Evolutionary conservation across 2,329 filamentous ascomycete genomes (phyloP), one percentile per base, ranked within the genome.

Genomic region (Pseudocercospora musae): DNA sequence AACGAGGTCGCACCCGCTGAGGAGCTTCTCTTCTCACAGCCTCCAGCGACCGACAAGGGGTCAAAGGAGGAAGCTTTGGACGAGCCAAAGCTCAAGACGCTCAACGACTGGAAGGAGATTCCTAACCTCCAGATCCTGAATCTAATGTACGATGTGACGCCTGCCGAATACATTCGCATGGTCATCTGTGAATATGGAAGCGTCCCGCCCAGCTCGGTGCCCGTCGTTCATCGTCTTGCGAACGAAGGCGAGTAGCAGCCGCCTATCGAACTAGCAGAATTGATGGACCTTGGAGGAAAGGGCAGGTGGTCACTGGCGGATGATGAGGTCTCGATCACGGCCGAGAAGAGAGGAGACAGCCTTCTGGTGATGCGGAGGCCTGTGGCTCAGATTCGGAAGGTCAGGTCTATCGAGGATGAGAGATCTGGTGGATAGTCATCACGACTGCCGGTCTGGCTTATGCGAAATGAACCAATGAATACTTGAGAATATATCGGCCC

Each of bases 111-210:
- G 85, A 79, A 78, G 58, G 83, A 87, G n/a, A 80, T 84, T 48
- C 79, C 80, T 27, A 84, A 84, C 60, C 74, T 89, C 62, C 85
- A 88, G 72, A 79, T 89, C 42, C 78, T 88, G 65, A 90, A 90
- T 73, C 83, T 97, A 63, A 86, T 98, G 77, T 97, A 96, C 73
- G 95, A 99, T 75, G 91, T 94, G 53, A 99, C 95, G 0, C 90
- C 89, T 13, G 90, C 91, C 3, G 89, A 91, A 70, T 93, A 92
- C 72, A 88, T 98, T 67, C 89, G 91, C 42, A 90, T 93, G 77
- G 89, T 99, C 44, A 87, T 98, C 55, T 97, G 92, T 2, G 95
- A 99, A 78, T 88, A 94, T 74, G 95, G 94, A 46, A 91, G 87
- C 71, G 84, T 96, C 66, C 91, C 92, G 56, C 90, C 92, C 0